A percentile compares a stretch with the other conserved stretches of the same genome.
Conservation (phyloP, 2,329 filamentous ascomycete species). For the Keithomyces neogunnii region DNA sequence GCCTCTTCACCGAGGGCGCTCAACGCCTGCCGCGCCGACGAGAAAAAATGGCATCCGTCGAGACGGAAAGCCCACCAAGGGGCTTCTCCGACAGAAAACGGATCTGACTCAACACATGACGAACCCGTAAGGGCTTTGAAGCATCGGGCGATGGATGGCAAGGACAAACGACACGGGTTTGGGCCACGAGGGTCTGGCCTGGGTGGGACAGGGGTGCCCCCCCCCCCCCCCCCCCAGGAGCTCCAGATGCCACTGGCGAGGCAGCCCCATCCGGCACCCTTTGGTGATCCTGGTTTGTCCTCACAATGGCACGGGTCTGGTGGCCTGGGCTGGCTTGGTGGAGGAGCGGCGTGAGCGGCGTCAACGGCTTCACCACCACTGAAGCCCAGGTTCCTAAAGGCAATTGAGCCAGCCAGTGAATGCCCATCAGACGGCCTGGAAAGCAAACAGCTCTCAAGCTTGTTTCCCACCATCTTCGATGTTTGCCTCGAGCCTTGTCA, state of each 20-base stretch:
- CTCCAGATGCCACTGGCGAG: no score
- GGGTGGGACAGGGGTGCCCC: conserved; percentile 5
- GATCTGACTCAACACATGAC: not conserved
- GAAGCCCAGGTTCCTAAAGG: not conserved
- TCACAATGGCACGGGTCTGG: not conserved
- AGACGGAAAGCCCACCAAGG: not conserved
- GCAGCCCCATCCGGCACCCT: not conserved
- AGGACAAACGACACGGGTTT: conserved; percentile 1
- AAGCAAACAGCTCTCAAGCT: not conserved
- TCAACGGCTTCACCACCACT: conserved; percentile 4
- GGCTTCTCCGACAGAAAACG: not conserved
- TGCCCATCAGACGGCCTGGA: not conserved
- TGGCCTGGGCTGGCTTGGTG: not conserved
- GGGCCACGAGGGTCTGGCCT: conserved; percentile 3
- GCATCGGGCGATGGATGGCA: not conserved
- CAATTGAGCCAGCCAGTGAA: not conserved
- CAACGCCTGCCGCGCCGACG: not conserved
- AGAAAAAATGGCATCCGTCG: not conserved
- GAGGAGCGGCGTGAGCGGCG: conserved; percentile 2
- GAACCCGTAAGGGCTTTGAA: not conserved
- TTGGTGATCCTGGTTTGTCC: not conserved
- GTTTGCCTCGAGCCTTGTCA: not conserved
- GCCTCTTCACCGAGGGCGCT: not conserved
- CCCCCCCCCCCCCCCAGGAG: not conserved
- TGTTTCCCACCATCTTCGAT: not conserved